These are phyloP conservation scores for Macaranga tanarius DNA, from an alignment of 441 rosid species.

Conservation along the genomic window DNA sequence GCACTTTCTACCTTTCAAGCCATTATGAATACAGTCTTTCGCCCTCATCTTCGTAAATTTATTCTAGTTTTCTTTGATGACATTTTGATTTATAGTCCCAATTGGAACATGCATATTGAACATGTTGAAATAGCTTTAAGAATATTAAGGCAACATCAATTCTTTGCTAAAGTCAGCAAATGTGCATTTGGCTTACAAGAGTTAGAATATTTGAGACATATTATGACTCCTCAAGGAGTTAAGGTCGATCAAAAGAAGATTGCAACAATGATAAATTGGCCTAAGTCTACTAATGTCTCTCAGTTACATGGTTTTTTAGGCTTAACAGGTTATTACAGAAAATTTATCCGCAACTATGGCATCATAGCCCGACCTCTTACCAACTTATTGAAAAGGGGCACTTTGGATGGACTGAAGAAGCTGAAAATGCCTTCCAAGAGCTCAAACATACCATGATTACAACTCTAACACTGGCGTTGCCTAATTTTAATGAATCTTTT, in stretches of 20 bases:
- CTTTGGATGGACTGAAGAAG: neutral
- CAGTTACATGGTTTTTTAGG: neutral
- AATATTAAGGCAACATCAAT: neutral
- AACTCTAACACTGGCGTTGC: neutral
- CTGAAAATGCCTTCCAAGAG: neutral
- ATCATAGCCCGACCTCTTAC: neutral
- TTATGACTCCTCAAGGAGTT: neutral
- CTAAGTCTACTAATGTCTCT: neutral
- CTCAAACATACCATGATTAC: neutral
- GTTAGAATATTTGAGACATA: slow-evolving; percentile 2
- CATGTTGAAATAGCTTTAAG: neutral
- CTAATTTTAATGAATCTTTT: too few species aligned
- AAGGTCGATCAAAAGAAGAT: neutral
- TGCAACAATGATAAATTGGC: neutral
- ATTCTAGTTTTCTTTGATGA: too few species aligned
- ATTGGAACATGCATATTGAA: neutral
- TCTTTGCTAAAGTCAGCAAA: neutral
- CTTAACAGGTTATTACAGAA: neutral
- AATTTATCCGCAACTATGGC: neutral
- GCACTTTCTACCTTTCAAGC: too few species aligned
- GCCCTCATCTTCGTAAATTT: too few species aligned
- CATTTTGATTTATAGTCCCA: neutral
- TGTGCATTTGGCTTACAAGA: neutral
- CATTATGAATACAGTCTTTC: too few species aligned
- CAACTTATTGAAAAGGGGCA: neutral